Conservation (phyloP, 2,329 filamentous ascomycete species). For the Fusarium caatingaense region DNA sequence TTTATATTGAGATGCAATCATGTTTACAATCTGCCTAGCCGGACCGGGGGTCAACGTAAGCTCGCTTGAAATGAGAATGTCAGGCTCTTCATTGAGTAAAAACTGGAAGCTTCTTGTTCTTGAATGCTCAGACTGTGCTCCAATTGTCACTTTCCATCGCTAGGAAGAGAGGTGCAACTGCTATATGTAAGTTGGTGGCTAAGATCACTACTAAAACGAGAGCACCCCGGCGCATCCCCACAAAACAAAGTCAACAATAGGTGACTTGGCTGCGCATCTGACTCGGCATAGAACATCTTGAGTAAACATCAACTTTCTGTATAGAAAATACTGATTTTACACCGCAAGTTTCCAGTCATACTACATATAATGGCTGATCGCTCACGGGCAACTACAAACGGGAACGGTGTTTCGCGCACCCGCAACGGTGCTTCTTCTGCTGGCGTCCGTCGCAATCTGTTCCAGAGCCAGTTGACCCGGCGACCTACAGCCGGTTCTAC, state of each 20-base stretch:
- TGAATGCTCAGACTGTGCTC: not conserved
- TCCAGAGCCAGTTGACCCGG: constrained; percentile 68
- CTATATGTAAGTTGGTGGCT: not conserved
- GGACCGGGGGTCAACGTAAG: not conserved
- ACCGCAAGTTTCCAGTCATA: not conserved
- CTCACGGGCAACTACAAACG: constrained; percentile 37
- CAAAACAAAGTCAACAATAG: constrained; percentile 41
- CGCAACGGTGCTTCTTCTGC: constrained; percentile 38
- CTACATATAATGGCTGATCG: constrained; percentile 42
- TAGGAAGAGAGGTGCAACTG: not conserved
- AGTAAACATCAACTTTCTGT: constrained; percentile 14
- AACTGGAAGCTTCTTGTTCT: not conserved
- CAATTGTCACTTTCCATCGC: not conserved
- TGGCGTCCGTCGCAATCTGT: constrained; percentile 60
- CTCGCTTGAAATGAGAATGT: not conserved
- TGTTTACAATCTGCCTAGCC: not conserved
- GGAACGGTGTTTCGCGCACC: constrained; percentile 28
- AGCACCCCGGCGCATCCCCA: constrained; percentile 39
- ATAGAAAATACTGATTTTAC: not conserved
- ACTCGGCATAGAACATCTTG: constrained; percentile 12
- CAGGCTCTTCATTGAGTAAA: not conserved
- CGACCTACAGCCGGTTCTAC: constrained; percentile 62
- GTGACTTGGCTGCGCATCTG: constrained; percentile 22
- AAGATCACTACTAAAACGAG: constrained; percentile 22
- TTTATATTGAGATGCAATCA: constrained; percentile 1